Percentiles rank a stretch among this genome's conserved stretches.
Evolutionary conservation across 2,329 filamentous ascomycete species (phyloP).

Genomic region (Cordyceps farinosa): DNA sequence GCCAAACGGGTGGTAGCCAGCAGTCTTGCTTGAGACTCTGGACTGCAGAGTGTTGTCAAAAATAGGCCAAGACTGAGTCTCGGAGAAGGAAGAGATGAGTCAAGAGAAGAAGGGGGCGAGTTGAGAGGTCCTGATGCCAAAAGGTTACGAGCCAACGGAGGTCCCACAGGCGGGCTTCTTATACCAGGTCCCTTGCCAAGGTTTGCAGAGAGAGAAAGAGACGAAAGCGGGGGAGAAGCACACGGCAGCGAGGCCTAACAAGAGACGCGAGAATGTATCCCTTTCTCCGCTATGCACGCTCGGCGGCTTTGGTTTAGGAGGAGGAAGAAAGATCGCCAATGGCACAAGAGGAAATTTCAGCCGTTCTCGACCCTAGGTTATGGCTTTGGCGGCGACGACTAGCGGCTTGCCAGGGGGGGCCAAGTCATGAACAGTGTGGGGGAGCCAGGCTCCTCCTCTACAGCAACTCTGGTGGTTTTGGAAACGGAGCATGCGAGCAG

Average conservation of each 20-base stretch:
- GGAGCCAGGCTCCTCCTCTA: background rate
- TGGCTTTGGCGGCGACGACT: constrained; percentile 10
- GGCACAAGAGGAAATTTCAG: constrained; percentile 14
- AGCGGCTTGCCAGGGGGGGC: constrained; percentile 12
- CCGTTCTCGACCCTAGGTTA: constrained; percentile 7
- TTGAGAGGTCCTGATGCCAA: background rate
- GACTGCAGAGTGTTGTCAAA: too few species aligned
- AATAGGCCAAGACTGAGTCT: background rate
- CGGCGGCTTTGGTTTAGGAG: background rate
- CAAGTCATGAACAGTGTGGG: constrained; percentile 9
- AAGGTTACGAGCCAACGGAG: background rate
- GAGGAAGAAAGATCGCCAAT: constrained; percentile 10
- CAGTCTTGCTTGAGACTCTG: too few species aligned
- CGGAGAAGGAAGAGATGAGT: background rate
- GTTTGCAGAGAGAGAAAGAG: background rate
- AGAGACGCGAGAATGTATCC: background rate
- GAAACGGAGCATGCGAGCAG: background rate
- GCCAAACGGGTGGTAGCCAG: background rate
- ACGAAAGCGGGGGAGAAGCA: background rate
- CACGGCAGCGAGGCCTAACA: background rate
- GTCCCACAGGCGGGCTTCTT: constrained; percentile 14
- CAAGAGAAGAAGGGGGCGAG: background rate
- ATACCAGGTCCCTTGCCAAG: background rate
- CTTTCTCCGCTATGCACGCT: background rate
- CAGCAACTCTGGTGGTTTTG: background rate